These are phyloP conservation scores for Trypanosoma grayi DNA, from an alignment of 208 protist genomes.

Conservation along the genomic window DNA sequence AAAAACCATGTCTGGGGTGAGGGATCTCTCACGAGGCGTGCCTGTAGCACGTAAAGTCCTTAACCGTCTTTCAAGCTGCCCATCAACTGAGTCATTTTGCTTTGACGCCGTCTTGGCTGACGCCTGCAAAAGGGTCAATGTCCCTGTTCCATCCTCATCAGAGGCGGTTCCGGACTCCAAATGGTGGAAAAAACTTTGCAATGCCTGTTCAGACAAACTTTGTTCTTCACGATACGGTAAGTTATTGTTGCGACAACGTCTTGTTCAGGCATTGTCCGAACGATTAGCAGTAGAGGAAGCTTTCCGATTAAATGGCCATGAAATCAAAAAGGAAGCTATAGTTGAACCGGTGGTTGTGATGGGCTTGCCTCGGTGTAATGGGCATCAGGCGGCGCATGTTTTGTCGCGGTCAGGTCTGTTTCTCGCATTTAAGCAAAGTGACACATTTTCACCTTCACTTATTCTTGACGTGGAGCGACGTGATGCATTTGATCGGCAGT, in stretches of 20 bases:
- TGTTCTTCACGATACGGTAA: constrained; percentile 58
- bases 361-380: constrained; percentile 85
- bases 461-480: constrained; percentile 64
- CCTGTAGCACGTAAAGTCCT: constrained; percentile 32
- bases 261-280: constrained; percentile 74
- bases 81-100: constrained; percentile 44
- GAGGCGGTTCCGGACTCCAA: constrained; percentile 48
- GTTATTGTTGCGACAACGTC: constrained; percentile 47
- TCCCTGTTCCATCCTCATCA: constrained; percentile 42
- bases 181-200: constrained; percentile 86
- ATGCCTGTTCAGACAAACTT: constrained; percentile 65
- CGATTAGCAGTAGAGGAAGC: constrained; percentile 78
- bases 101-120: constrained; percentile 62
- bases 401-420: constrained; percentile 81
- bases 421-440: constrained; percentile 64
- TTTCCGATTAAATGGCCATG: constrained; percentile 65
- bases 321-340: constrained; percentile 69
- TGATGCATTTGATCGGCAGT: constrained; percentile 45
- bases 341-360: constrained; percentile 71
- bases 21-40: constrained; percentile 56
- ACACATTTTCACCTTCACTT: constrained; percentile 70
- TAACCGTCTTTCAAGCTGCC: constrained; percentile 37
- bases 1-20: constrained; percentile 85
- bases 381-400: constrained; percentile 84
- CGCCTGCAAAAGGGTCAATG: constrained; percentile 46